phyloP scores from a whole-genome alignment of 2,329 filamentous ascomycete species.

The Colletotrichum cuscutae region DNA sequence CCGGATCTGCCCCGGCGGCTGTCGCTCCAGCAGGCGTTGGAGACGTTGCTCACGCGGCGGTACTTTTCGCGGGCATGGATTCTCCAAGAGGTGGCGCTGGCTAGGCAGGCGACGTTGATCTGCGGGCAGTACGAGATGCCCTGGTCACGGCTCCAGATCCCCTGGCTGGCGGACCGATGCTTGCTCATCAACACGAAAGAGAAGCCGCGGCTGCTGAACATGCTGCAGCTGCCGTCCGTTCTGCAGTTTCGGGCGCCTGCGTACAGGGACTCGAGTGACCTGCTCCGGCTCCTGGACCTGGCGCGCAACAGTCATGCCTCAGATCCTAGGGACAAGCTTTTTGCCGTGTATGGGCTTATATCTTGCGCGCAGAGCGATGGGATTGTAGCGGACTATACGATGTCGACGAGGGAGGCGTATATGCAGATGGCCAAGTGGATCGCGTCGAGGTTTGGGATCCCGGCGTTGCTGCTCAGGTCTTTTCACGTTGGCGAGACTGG shows the following conservation, averaged over 20 bases:
- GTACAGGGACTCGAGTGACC: slow-evolving; percentile 2
- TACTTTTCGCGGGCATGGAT: slow-evolving; percentile 33
- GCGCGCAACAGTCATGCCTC: slow-evolving; percentile 25
- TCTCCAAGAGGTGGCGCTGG: slow-evolving; percentile 42
- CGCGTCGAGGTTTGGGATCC: background rate
- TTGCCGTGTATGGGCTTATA: slow-evolving; percentile 39
- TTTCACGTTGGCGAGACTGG: no score
- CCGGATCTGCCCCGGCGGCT: background rate
- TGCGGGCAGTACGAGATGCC: background rate
- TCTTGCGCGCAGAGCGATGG: slow-evolving; percentile 32
- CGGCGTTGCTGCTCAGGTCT: background rate
- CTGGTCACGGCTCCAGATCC: slow-evolving; percentile 8
- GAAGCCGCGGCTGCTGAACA: background rate
- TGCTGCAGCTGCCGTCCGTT: background rate
- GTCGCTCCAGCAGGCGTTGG: background rate
- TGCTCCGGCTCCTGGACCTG: slow-evolving; percentile 3
- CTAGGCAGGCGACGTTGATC: slow-evolving; percentile 5
- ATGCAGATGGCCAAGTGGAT: slow-evolving; percentile 8
- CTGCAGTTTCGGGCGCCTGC: background rate
- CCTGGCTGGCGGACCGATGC: background rate
- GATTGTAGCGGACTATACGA: slow-evolving; percentile 36
- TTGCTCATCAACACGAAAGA: background rate
- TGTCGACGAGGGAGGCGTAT: background rate
- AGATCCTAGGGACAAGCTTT: slow-evolving; percentile 41
- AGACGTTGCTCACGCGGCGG: background rate